Evolutionary conservation across 1,284 basidiomycete genomes (phyloP).

Genomic region (Puccinia novopanici): DNA sequence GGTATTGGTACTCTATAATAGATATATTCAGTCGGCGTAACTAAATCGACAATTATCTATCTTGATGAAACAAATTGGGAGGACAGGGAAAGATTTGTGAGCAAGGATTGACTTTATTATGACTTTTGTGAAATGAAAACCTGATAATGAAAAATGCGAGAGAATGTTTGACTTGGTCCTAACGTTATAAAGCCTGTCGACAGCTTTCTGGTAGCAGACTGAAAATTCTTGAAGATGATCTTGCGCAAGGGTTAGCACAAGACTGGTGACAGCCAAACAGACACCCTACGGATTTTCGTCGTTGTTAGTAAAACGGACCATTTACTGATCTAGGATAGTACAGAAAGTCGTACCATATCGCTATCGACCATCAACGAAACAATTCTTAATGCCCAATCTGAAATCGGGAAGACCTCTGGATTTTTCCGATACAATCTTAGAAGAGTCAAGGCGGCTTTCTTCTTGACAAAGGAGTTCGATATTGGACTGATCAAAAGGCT

Average conservation of each 20-base stretch:
- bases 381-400: slow-evolving; percentile 93
- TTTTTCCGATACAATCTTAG: slow-evolving; percentile 93
- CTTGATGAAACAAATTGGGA: slow-evolving; percentile 9
- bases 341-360: slow-evolving; percentile 68
- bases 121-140: not conserved
- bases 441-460: slow-evolving; percentile 94
- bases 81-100: slow-evolving; percentile 6
- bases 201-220: slow-evolving; percentile 90
- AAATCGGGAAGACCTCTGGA: slow-evolving; percentile 85
- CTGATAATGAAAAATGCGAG: slow-evolving; percentile 7
- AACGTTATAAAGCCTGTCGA: slow-evolving; percentile 82
- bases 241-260: slow-evolving; percentile 93
- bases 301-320: slow-evolving; percentile 36
- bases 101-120: not conserved
- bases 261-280: slow-evolving; percentile 84
- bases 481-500: slow-evolving; percentile 95
- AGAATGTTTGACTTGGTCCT: slow-evolving; percentile 56
- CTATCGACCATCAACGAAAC: slow-evolving; percentile 91
- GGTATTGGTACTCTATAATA: slow-evolving; percentile 98
- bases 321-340: not conserved
- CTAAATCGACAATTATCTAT: slow-evolving; percentile 84
- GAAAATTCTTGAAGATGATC: slow-evolving; percentile 85
- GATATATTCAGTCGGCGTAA: slow-evolving; percentile 82
- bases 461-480: slow-evolving; percentile 92
- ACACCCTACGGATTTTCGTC: slow-evolving; percentile 68